These are phyloP conservation scores for Hylodesmum podocarpum DNA, from an alignment of 306 rosid genomes.

Conservation along the genomic window DNA sequence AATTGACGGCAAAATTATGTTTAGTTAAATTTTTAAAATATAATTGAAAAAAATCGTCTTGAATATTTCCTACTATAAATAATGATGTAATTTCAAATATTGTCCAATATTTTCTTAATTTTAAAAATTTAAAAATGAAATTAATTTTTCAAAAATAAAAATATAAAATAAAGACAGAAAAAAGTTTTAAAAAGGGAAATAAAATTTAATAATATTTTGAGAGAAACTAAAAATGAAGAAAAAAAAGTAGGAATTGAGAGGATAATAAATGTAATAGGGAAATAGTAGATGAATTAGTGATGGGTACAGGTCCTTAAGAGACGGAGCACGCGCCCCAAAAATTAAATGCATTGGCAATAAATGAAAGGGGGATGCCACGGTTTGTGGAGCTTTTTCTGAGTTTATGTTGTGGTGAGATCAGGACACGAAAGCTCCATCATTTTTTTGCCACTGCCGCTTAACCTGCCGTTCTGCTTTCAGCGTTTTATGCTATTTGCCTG, in stretches of 20 bases:
- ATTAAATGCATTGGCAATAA: conserved; percentile 46
- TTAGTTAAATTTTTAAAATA: too few species aligned
- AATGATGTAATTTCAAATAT: too few species aligned
- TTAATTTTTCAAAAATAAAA: too few species aligned
- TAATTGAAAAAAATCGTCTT: too few species aligned
- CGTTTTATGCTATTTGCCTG: conserved; percentile 32
- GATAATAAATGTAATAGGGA: conserved; percentile 28
- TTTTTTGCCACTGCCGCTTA: conserved; percentile 50
- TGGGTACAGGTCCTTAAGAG: conserved; percentile 26
- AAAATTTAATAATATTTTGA: neutral
- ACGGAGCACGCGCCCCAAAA: conserved; percentile 72
- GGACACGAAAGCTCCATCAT: conserved; percentile 60
- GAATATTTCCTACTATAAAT: too few species aligned
- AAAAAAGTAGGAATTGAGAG: neutral
- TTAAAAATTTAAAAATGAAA: too few species aligned
- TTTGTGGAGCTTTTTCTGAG: conserved; percentile 44
- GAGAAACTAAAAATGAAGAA: neutral
- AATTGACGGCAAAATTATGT: too few species aligned
- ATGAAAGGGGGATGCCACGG: conserved; percentile 43
- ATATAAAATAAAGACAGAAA: too few species aligned
- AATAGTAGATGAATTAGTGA: conserved; percentile 24
- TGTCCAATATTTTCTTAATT: too few species aligned
- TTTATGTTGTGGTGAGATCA: conserved; percentile 44
- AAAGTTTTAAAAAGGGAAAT: too few species aligned
- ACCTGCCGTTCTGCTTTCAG: conserved; percentile 23